phyloP scores from a whole-genome alignment of 305 asterid genomes.

The Lippia alba region DNA sequence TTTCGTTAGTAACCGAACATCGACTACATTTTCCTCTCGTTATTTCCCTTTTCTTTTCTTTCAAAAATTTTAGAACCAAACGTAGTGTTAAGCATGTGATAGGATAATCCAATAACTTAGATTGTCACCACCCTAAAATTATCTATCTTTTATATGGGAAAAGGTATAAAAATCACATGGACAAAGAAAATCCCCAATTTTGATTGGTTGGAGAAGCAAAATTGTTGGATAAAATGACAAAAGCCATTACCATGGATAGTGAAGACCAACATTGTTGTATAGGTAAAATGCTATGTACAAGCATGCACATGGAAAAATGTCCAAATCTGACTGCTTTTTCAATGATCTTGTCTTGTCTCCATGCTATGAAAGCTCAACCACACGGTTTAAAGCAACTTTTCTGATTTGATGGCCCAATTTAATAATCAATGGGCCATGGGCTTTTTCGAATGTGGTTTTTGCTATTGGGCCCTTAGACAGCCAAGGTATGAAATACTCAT shows the following conservation, averaged over 20 bases:
- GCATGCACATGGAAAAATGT: slow-evolving; percentile 14
- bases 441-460: background rate
- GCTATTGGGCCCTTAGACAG: background rate
- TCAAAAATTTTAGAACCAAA: too few species aligned
- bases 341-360: slow-evolving; percentile 6
- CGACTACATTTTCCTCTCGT: too few species aligned
- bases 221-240: slow-evolving; percentile 38
- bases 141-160: slow-evolving; percentile 16
- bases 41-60: too few species aligned
- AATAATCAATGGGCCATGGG: slow-evolving; percentile 18
- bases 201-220: slow-evolving; percentile 32
- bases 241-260: slow-evolving; percentile 7
- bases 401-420: background rate
- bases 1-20: too few species aligned
- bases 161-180: slow-evolving; percentile 9
- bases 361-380: slow-evolving; percentile 26
- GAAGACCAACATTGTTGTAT: slow-evolving; percentile 19
- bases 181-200: slow-evolving; percentile 11
- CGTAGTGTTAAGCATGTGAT: background rate
- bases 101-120: background rate
- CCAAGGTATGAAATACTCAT: too few species aligned
- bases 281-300: background rate
- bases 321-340: slow-evolving; percentile 2
- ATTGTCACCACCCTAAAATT: slow-evolving; percentile 14
- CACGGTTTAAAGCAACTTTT: slow-evolving; percentile 19